These are phyloP conservation scores for Aspergillus carbonarius DNA, from an alignment of 2,329 filamentous ascomycete genomes.

Conservation along the genomic window DNA sequence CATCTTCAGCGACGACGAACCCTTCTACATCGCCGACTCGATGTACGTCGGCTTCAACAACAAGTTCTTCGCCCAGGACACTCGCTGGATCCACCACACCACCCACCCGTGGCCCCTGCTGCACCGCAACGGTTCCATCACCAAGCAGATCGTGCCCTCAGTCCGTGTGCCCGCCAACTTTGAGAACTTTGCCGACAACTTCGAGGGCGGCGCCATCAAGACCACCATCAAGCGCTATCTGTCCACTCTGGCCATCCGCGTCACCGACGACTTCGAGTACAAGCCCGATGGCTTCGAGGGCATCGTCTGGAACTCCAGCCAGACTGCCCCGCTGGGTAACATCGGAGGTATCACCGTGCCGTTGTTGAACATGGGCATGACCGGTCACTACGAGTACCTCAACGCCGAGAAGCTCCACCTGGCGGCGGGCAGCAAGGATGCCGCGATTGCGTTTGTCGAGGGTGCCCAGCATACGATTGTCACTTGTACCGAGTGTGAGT, in stretches of 20 bases:
- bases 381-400: conserved; percentile 3
- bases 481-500: neutral
- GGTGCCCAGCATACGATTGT: conserved; percentile 1
- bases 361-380: neutral
- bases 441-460: neutral
- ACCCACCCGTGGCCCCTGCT: neutral
- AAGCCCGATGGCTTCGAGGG: neutral
- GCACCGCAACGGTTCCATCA: neutral
- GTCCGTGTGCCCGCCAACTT: neutral
- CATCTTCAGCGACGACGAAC: neutral
- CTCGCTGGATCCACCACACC: neutral
- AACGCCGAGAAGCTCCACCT: conserved; percentile 4
- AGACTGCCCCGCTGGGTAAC: neutral
- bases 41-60: conserved; percentile 4
- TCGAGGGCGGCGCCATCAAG: neutral
- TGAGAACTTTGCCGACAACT: neutral
- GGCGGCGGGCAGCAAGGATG: neutral
- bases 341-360: neutral
- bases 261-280: neutral
- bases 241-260: neutral
- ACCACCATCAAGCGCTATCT: neutral
- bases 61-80: conserved; percentile 1
- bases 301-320: neutral
- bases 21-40: neutral
- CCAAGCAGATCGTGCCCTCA: neutral